phyloP scores from a whole-genome alignment of 164 flowering plant species.

The Umbilicus rupestris region DNA sequence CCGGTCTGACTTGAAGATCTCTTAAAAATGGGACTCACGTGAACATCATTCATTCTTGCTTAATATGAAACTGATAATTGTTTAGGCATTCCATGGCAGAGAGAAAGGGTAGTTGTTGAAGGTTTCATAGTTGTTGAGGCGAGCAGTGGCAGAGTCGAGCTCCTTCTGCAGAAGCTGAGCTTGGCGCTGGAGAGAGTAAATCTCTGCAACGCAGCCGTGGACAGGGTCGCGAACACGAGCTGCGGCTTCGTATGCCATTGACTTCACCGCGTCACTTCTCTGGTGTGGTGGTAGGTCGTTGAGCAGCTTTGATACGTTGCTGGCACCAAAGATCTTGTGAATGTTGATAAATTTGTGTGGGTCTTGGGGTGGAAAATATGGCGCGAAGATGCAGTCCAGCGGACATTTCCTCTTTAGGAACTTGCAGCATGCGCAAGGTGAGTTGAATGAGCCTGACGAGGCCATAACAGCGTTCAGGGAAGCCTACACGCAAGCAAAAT shows the following conservation, averaged over 20 bases:
- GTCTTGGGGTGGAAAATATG: constrained; percentile 72
- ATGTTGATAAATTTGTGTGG: constrained; percentile 65
- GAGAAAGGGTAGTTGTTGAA: constrained; percentile 21
- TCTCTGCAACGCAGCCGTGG: constrained; percentile 69
- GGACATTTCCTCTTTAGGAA: constrained; percentile 64
- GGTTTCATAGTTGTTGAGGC: constrained; percentile 40
- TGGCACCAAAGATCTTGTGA: constrained; percentile 72
- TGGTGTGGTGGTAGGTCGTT: constrained; percentile 66
- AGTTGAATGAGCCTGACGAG: constrained; percentile 50
- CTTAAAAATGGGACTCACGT: too few relatives aligned
- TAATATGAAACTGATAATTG: too few relatives aligned
- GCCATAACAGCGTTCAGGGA: constrained; percentile 22
- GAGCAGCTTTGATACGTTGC: constrained; percentile 69
- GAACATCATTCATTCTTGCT: too few relatives aligned
- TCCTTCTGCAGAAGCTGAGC: constrained; percentile 60
- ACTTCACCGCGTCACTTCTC: constrained; percentile 67
- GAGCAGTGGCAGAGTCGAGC: constrained; percentile 54
- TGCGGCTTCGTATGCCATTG: constrained; percentile 70
- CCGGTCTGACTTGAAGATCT: too few relatives aligned
- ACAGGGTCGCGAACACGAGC: constrained; percentile 66
- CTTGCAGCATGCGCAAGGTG: constrained; percentile 88
- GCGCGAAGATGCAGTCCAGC: constrained; percentile 67
- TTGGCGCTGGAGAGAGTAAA: constrained; percentile 58
- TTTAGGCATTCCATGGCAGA: constrained; percentile 31
- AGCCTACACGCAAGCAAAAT: neutral